These are phyloP conservation scores for Stylonectria norvegica DNA, from an alignment of 2,329 filamentous ascomycete species.

Conservation along the genomic window DNA sequence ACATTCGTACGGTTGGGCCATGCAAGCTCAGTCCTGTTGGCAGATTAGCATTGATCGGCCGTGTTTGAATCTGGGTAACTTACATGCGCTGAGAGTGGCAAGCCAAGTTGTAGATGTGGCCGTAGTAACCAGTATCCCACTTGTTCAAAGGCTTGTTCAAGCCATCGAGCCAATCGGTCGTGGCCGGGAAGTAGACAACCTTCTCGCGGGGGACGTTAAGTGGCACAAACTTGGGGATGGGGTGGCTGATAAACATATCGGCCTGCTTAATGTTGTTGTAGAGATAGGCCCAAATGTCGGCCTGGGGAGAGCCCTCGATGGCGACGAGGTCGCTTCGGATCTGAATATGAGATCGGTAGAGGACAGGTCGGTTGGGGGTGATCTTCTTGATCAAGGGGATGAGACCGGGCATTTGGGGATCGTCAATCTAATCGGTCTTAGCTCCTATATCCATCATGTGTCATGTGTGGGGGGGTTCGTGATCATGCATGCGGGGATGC, in stretches of 20 bases:
- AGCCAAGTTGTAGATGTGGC: constrained; percentile 66
- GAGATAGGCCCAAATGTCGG: constrained; percentile 71
- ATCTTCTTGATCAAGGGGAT: constrained; percentile 70
- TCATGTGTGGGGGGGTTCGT: neutral
- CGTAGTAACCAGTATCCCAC: constrained; percentile 71
- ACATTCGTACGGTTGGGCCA: constrained; percentile 48
- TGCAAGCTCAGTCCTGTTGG: constrained; percentile 44
- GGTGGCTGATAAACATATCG: constrained; percentile 80
- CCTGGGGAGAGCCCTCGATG: constrained; percentile 61
- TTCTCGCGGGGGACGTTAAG: constrained; percentile 60
- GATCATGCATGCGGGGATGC: neutral
- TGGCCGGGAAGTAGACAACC: constrained; percentile 74
- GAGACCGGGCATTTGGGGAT: constrained; percentile 79
- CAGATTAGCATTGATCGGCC: constrained; percentile 4
- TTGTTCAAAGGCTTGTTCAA: constrained; percentile 70
- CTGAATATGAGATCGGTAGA: constrained; percentile 82
- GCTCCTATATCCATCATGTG: neutral
- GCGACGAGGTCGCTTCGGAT: constrained; percentile 71
- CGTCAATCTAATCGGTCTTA: constrained; percentile 56
- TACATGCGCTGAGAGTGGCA: constrained; percentile 57
- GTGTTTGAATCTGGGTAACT: constrained; percentile 1
- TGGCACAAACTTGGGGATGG: constrained; percentile 73
- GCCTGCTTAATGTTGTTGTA: constrained; percentile 68
- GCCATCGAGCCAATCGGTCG: constrained; percentile 81
- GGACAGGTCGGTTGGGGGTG: constrained; percentile 70